Conservation (phyloP, 768 basidiomycete species). For the Macrolepiota fuliginosa region DNA sequence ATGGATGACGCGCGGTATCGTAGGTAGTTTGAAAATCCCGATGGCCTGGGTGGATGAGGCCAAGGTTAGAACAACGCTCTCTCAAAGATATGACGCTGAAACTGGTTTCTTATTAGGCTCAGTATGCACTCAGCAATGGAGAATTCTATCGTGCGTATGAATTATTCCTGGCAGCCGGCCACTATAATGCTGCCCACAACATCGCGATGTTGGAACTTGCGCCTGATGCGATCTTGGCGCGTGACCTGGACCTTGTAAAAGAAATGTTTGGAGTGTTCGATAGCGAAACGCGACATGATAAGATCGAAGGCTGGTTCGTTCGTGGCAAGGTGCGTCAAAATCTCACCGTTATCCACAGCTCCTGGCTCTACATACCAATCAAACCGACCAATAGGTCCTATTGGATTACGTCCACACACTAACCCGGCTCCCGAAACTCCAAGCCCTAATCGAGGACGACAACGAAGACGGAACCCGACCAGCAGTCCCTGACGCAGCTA, state of each 20-base stretch:
- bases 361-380: background rate
- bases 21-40: slow-evolving; percentile 80
- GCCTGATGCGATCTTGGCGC: slow-evolving; percentile 79
- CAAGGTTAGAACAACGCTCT: slow-evolving; percentile 47
- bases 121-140: slow-evolving; percentile 57
- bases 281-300: slow-evolving; percentile 35
- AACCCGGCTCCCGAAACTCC: slow-evolving; percentile 55
- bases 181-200: slow-evolving; percentile 74
- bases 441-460: slow-evolving; percentile 37
- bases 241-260: slow-evolving; percentile 59
- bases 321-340: slow-evolving; percentile 67
- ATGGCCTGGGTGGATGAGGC: slow-evolving; percentile 88
- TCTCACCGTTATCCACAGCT: slow-evolving; percentile 8
- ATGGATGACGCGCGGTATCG: slow-evolving; percentile 68
- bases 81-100: background rate
- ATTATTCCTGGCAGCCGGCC: slow-evolving; percentile 66
- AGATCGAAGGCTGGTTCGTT: slow-evolving; percentile 73
- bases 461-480: slow-evolving; percentile 21
- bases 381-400: slow-evolving; percentile 44
- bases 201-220: slow-evolving; percentile 85
- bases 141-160: slow-evolving; percentile 75
- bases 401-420: slow-evolving; percentile 70
- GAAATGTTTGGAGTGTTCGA: slow-evolving; percentile 69
- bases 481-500: slow-evolving; percentile 41
- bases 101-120: slow-evolving; percentile 45